Base-by-base conservation (phyloP, 2,329 filamentous ascomycete species). In the Colletotrichum sansevieriae region DNA sequence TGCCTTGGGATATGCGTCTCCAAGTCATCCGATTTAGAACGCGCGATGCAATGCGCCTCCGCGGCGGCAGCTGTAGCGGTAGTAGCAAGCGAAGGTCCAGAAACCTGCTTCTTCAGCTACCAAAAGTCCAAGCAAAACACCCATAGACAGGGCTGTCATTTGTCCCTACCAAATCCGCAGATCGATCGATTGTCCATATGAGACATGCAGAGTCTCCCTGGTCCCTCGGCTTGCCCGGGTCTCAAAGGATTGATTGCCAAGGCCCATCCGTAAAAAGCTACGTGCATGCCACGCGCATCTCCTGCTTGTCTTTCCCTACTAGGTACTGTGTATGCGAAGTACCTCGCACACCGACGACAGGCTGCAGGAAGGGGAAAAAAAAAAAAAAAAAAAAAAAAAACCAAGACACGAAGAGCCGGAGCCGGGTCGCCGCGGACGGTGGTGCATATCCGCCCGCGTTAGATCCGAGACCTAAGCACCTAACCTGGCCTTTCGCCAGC, bases 381-480 rank as follows among this genome's bases (percentile, higher is more conserved):
- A 25, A n/a, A 18, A 18, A 54, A 11, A 20, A 49, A 49, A 25
- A 5, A 25, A 25, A 4, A 25, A 25, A 25, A 4, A 4, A 1
- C 46, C 20, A 49, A 39, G 52, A 39, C 35, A 43, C 13, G 37
- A 3, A 43, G 15, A 57, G 39, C 54, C 35, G 46, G 56, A 46
- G 35, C 18, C 55, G 63, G 39, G 11, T n/a, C 51, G 35, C 63
- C 63, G 56, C 46, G 46, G 46, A 20, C 46, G 37, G 12, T 37
- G 37, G 25, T 65, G 56, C 56, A 61, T 65, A 35, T 11, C 55
- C 56, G 55, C 25, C 55, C 39, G 54, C 54, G 29, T 57, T 57
- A 57, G 39, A 44, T 35, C 54, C 54, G 54, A 57, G 39, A 57
- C 54, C 35, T 39, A 39, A 25, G 20, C 22, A 41, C 18, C 47